These are phyloP conservation scores for Dissophora ornata DNA, from an alignment of 192 early-diverging fungal species.

Conservation along the genomic window DNA sequence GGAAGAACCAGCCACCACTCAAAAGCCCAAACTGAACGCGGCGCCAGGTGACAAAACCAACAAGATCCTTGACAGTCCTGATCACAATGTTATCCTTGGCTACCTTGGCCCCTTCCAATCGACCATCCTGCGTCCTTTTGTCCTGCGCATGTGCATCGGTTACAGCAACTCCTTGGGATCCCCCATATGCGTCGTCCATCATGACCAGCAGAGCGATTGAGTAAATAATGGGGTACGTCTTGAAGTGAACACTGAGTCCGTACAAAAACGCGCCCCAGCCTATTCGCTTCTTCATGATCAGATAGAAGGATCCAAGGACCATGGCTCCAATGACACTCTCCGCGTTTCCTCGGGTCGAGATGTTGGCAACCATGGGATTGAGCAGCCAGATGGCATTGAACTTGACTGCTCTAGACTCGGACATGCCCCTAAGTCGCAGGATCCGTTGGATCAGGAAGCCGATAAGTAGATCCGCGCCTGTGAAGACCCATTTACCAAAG, in stretches of 20 bases:
- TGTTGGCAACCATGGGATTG: conserved; percentile 96
- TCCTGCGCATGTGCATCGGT: conserved; percentile 1
- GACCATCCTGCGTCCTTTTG: conserved; percentile 9
- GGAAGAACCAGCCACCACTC: conserved; percentile 72
- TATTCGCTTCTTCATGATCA: conserved; percentile 65
- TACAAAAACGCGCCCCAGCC: conserved; percentile 74
- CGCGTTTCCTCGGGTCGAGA: conserved; percentile 94
- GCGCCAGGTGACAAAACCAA: conserved; percentile 62
- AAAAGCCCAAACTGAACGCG: conserved; percentile 70
- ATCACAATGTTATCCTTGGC: conserved; percentile 15
- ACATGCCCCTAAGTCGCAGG: conserved; percentile 65
- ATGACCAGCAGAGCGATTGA: conserved; percentile 83
- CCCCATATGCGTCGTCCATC: conserved; percentile 61
- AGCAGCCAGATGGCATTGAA: conserved; percentile 84
- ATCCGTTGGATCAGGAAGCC: conserved; percentile 76
- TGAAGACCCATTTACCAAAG: conserved; percentile 96
- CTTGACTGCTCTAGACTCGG: conserved; percentile 58
- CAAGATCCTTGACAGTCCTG: conserved; percentile 19
- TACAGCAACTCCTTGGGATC: not conserved
- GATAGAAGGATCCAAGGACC: conserved; percentile 81
- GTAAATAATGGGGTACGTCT: conserved; percentile 98
- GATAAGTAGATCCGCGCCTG: conserved; percentile 79
- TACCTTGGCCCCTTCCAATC: not conserved
- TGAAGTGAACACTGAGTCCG: conserved; percentile 95
- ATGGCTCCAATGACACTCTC: conserved; percentile 88